Evolutionary conservation across 2,329 filamentous ascomycete genomes (phyloP), one percentile per base, ranked within the genome.

Genomic region (Colletotrichum lindemuthianum): DNA sequence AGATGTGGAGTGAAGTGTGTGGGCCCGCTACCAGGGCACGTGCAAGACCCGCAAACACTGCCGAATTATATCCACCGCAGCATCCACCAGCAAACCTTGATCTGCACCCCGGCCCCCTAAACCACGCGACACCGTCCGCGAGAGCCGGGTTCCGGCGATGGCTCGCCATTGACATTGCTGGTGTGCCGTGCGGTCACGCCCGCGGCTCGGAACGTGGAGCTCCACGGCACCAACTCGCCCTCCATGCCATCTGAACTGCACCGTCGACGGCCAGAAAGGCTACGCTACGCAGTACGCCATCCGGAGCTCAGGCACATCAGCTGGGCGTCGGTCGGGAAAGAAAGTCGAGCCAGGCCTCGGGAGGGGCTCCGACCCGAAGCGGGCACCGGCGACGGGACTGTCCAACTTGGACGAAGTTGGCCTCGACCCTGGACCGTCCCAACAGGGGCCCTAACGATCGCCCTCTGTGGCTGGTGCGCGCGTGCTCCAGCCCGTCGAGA

Each of bases 281-380:
- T 24, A 24, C 24, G 24, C 24, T 24, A 24, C 24, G 4, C 24
- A 24, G 24, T 24, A 3, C 24, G 24, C 10, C 32, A 39, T 16
- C 40, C 16, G 60, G 49, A 43, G 43, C 49, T 54, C 56, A 50
- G 12, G 33, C 54, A 37, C 44, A 49, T 43, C 60, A 45, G 24
- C 24, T 24, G 2, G 24, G 24, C 24, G 12, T 50, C 10, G 33
- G 9, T 56, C 51, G 61, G 61, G 39, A 60, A 40, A 40, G 44
- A 39, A 51, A 56, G 45, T 61, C 58, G 57, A 39, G 12, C 10
- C 40, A 65, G 51, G 36, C 36, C 5, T 65, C 58, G 63, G 59
- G 47, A 37, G 58, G 45, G 39, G 40, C 58, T 57, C 63, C 58
- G 63, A 63, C 41, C 63, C 58, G 63, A 57, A 61, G 58, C 63